These are phyloP conservation scores for Mycena polygramma DNA, from an alignment of 768 basidiomycete species.

Conservation along the genomic window DNA sequence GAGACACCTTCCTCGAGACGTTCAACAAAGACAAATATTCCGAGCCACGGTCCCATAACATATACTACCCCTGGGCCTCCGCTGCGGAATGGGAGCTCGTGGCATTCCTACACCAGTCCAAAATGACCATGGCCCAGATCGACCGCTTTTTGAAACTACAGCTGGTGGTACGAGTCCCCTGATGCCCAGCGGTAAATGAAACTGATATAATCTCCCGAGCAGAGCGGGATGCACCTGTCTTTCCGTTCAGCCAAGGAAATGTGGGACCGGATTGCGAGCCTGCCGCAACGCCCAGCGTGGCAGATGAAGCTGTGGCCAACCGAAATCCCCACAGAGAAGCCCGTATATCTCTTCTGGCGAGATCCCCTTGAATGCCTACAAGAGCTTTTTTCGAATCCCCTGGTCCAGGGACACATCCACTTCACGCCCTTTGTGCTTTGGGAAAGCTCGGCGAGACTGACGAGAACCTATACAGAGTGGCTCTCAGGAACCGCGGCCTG, in stretches of 20 bases:
- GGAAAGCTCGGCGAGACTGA: constrained; percentile 22
- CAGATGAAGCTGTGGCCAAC: not conserved
- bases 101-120: not conserved
- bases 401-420: not conserved
- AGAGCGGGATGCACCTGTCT: not conserved
- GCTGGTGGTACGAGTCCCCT: not conserved
- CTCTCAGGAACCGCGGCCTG: constrained; percentile 41
- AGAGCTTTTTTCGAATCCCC: not conserved
- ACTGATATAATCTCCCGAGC: not conserved
- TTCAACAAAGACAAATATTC: not conserved
- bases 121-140: not conserved
- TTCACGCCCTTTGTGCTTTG: constrained; percentile 33
- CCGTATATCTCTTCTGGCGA: not conserved
- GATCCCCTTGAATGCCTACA: constrained; percentile 10
- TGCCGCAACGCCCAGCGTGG: constrained; percentile 11
- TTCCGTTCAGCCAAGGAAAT: not conserved
- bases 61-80: constrained; percentile 7
- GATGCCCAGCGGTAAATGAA: not conserved
- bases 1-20: not conserved
- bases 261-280: not conserved
- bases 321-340: not conserved
- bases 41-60: not conserved
- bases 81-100: constrained; percentile 16
- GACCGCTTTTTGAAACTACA: constrained; percentile 1
- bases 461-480: constrained; percentile 41